Evolutionary conservation across 352 stramenopile genomes (phyloP).

Genomic region (Paralagenidium karlingii): DNA sequence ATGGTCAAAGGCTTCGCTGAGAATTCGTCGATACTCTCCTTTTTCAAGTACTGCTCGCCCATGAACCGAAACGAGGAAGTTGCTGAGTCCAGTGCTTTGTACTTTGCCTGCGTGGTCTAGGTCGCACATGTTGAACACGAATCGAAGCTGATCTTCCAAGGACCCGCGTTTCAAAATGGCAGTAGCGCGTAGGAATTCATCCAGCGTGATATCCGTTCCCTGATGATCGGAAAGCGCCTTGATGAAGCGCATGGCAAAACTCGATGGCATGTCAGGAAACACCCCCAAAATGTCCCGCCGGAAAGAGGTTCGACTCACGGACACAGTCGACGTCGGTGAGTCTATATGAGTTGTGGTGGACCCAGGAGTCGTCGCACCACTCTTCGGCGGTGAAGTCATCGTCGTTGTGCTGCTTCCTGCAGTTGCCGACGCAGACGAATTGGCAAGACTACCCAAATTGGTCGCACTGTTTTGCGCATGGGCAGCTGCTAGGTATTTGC

Average conservation of each 20-base stretch:
- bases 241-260: constrained; percentile 82
- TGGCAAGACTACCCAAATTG: constrained; percentile 1
- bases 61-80: constrained; percentile 75
- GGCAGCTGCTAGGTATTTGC: constrained; percentile 9
- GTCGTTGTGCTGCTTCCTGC: constrained; percentile 2
- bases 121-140: constrained; percentile 84
- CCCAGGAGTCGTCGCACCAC: constrained; percentile 7
- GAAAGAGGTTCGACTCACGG: constrained; percentile 57
- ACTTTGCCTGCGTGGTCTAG: constrained; percentile 77
- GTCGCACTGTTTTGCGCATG: constrained; percentile 7
- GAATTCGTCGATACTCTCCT: constrained; percentile 49
- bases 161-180: constrained; percentile 63
- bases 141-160: constrained; percentile 61
- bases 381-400: constrained; percentile 13
- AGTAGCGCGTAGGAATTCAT: constrained; percentile 73
- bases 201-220: constrained; percentile 79
- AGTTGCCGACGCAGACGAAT: constrained; percentile 2
- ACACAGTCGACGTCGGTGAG: too few relatives aligned
- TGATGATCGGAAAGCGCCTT: constrained; percentile 77
- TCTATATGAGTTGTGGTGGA: too few relatives aligned
- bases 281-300: constrained; percentile 76
- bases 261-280: constrained; percentile 83
- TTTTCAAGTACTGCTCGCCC: constrained; percentile 64
- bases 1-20: constrained; percentile 76
- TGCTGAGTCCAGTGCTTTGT: constrained; percentile 73